Conservation (phyloP, 2,329 filamentous ascomycete species). For the Fusarium humuli region DNA sequence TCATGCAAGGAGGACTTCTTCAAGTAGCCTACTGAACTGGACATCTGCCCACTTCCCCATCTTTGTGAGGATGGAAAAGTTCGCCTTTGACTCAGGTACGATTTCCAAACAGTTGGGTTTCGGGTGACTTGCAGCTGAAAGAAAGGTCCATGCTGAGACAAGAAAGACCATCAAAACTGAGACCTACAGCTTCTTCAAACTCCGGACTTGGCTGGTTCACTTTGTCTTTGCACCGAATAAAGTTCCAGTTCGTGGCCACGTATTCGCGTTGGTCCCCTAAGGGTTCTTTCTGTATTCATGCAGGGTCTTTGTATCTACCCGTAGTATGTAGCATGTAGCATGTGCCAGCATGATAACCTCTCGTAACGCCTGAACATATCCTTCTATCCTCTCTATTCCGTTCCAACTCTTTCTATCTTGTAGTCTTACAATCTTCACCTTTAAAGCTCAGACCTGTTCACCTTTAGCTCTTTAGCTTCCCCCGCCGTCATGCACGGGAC, state of each 20-base stretch:
- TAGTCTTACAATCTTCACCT: constrained; percentile 17
- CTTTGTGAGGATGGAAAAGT: constrained; percentile 6
- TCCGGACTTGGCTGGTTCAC: background rate
- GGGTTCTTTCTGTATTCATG: constrained; percentile 10
- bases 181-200: constrained; percentile 29
- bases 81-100: constrained; percentile 4
- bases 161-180: constrained; percentile 21
- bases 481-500: constrained; percentile 38
- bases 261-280: constrained; percentile 3
- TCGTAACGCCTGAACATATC: constrained; percentile 20
- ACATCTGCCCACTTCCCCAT: constrained; percentile 21
- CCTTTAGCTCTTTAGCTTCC: constrained; percentile 25
- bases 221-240: background rate
- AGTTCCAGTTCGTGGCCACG: constrained; percentile 2
- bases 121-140: background rate
- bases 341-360: background rate
- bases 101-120: constrained; percentile 10
- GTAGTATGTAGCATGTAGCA: background rate
- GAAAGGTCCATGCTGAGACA: constrained; percentile 19
- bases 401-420: constrained; percentile 6
- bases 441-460: constrained; percentile 2
- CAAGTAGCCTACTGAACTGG: background rate
- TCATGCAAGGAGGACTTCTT: constrained; percentile 33
- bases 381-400: constrained; percentile 33
- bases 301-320: constrained; percentile 5